Percentiles rank a stretch among this genome's conserved stretches.
phyloP scores from a whole-genome alignment of 2,329 filamentous ascomycete species.

The Aspergillus amoenus region DNA sequence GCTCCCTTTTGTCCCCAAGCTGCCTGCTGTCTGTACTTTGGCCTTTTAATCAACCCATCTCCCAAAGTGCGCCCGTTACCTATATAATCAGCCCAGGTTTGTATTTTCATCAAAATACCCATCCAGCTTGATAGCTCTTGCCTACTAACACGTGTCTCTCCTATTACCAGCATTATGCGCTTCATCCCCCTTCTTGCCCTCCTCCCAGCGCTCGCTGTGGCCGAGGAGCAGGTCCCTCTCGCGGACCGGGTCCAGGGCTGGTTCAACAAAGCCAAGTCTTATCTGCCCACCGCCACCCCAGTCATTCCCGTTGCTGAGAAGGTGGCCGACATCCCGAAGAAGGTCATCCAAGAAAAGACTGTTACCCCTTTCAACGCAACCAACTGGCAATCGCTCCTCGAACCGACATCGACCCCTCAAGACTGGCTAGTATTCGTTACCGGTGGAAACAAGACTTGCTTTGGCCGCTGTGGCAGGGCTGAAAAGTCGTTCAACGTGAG shows the following conservation, averaged over 20 bases:
- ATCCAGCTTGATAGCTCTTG: background rate
- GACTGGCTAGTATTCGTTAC: slow-evolving; percentile 63
- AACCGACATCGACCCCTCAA: slow-evolving; percentile 41
- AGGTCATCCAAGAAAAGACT: slow-evolving; percentile 43
- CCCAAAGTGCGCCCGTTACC: slow-evolving; percentile 22
- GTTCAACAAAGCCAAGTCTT: slow-evolving; percentile 54
- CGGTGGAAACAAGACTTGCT: slow-evolving; percentile 65
- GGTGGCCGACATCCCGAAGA: slow-evolving; percentile 47
- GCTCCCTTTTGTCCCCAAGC: slow-evolving; percentile 20
- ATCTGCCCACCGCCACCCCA: slow-evolving; percentile 51
- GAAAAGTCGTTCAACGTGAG: slow-evolving; percentile 54
- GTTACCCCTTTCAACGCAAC: slow-evolving; percentile 55
- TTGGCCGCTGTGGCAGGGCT: slow-evolving; percentile 55
- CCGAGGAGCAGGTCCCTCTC: slow-evolving; percentile 59
- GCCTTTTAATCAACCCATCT: slow-evolving; percentile 12
- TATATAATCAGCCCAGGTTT: slow-evolving; percentile 19
- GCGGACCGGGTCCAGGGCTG: slow-evolving; percentile 46
- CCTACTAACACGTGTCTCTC: slow-evolving; percentile 20
- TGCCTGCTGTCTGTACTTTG: slow-evolving; percentile 28
- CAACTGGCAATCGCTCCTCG: slow-evolving; percentile 58
- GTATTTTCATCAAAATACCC: slow-evolving; percentile 10
- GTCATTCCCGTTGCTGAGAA: slow-evolving; percentile 35
- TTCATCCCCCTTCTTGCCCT: slow-evolving; percentile 52
- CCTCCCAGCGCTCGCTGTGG: slow-evolving; percentile 51
- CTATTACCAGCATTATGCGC: slow-evolving; percentile 48